phyloP scores from a whole-genome alignment of 2,329 filamentous ascomycete genomes.

The Sporothrix sp. region DNA sequence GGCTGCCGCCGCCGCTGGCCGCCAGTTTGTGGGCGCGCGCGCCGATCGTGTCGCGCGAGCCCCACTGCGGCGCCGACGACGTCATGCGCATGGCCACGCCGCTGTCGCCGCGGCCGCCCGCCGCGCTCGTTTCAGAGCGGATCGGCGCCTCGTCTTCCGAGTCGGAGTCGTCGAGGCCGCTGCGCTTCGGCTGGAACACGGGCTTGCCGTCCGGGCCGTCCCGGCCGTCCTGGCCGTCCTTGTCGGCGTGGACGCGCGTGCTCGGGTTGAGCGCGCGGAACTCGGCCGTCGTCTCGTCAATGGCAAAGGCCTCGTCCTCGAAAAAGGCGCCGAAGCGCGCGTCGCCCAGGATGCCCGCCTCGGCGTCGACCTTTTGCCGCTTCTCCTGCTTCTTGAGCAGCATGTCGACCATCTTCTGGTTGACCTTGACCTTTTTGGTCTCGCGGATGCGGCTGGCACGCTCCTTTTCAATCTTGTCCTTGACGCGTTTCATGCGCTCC shows the following conservation, averaged over 20 bases:
- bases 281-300: slow-evolving; percentile 82
- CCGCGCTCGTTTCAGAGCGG: slow-evolving; percentile 20
- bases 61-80: slow-evolving; percentile 53
- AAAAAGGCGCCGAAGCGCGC: slow-evolving; percentile 82
- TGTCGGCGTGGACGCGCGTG: slow-evolving; percentile 49
- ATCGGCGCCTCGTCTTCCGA: slow-evolving; percentile 28
- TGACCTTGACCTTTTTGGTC: slow-evolving; percentile 96
- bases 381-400: slow-evolving; percentile 56
- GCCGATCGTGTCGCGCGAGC: slow-evolving; percentile 45
- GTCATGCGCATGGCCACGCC: slow-evolving; percentile 55
- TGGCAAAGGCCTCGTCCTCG: slow-evolving; percentile 83
- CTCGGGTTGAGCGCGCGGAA: slow-evolving; percentile 86
- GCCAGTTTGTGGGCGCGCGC: slow-evolving; percentile 41
- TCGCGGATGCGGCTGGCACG: slow-evolving; percentile 89
- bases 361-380: slow-evolving; percentile 46
- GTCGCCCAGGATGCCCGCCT: slow-evolving; percentile 65
- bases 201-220: no score
- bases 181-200: slow-evolving; percentile 36
- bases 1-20: slow-evolving; percentile 1
- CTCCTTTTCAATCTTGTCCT: slow-evolving; percentile 94
- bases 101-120: slow-evolving; percentile 15
- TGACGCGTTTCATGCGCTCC: slow-evolving; percentile 79
- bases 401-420: slow-evolving; percentile 69
- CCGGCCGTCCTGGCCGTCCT: no score
- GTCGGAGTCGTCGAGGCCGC: slow-evolving; percentile 20